Percentiles rank a stretch among this genome's conserved stretches.
These are phyloP conservation scores for Carex kokanica DNA, from an alignment of 176 grass and related monocot species.

Conservation along the genomic window DNA sequence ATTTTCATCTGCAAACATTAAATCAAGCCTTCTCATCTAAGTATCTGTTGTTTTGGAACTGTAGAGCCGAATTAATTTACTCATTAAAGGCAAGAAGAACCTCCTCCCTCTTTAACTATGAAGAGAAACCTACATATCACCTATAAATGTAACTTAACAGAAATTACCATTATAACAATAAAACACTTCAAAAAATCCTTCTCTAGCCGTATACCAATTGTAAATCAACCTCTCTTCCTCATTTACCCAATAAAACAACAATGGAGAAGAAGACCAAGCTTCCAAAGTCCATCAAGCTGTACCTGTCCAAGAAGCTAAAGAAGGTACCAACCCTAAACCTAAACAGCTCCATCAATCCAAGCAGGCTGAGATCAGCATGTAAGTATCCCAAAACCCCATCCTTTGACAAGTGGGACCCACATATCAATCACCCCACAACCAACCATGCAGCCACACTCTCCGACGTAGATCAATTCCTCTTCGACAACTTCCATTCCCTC, in stretches of 20 bases:
- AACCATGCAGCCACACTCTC: slow-evolving; percentile 59
- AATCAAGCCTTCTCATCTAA: too few species aligned
- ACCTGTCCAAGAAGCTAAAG: slow-evolving; percentile 63
- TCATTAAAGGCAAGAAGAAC: not conserved
- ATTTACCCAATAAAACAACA: not conserved
- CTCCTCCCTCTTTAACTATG: not conserved
- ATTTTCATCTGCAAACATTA: too few species aligned
- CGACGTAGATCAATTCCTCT: slow-evolving; percentile 73
- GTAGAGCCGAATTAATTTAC: not conserved
- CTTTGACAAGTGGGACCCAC: slow-evolving; percentile 19
- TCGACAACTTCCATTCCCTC: slow-evolving; percentile 74
- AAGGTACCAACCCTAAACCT: slow-evolving; percentile 50
- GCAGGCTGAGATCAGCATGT: slow-evolving; percentile 63
- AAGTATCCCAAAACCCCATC: slow-evolving; percentile 55
- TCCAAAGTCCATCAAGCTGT: slow-evolving; percentile 50
- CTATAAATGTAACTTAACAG: not conserved
- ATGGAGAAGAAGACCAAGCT: slow-evolving; percentile 57
- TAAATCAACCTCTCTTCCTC: not conserved
- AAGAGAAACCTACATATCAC: slow-evolving; percentile 3
- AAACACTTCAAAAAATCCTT: not conserved
- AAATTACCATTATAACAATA: not conserved
- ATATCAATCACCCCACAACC: not conserved
- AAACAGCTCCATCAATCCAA: slow-evolving; percentile 27
- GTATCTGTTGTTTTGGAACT: too few species aligned
- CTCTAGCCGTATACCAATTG: not conserved